Conservation (phyloP, 176 grass and related monocot genomes). For the Oryza glaberrima region DNA sequence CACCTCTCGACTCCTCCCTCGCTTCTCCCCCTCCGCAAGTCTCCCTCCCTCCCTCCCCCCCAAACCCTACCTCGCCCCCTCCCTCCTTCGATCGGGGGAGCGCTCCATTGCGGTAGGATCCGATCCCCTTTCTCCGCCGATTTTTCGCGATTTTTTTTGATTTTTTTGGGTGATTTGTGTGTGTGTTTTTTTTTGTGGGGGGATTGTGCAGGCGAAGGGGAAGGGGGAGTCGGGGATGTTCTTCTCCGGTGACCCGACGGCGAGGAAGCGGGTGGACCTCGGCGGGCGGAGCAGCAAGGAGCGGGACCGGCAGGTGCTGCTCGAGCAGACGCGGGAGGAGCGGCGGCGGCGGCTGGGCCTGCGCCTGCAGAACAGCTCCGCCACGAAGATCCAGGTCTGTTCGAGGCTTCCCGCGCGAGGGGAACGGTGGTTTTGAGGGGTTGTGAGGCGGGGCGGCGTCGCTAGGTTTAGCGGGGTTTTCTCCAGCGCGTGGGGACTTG, state of each 20-base stretch:
- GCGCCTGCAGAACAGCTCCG: constrained; percentile 73
- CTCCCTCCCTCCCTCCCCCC: background rate
- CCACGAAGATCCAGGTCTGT: constrained; percentile 92
- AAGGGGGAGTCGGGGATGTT: constrained; percentile 53
- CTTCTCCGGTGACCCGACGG: constrained; percentile 86
- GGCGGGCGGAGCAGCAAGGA: constrained; percentile 95
- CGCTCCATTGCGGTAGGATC: constrained; percentile 27
- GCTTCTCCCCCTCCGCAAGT: background rate
- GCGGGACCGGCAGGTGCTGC: constrained; percentile 86
- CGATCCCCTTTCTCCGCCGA: background rate
- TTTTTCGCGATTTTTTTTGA: background rate
- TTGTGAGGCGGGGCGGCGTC: background rate
- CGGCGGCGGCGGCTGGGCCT: constrained; percentile 60
- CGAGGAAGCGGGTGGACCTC: constrained; percentile 85
- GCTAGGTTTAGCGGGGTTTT: constrained; percentile 12
- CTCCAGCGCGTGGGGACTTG: background rate
- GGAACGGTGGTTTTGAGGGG: no score
- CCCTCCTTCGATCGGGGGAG: background rate
- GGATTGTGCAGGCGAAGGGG: background rate
- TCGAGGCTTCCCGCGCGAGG: background rate
- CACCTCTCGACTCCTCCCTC: background rate
- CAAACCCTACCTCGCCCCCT: constrained; percentile 35
- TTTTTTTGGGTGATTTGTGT: constrained; percentile 6
- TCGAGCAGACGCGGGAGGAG: constrained; percentile 86
- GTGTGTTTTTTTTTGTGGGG: no score